Conservation (phyloP, 495 filamentous ascomycete genomes). For the Lasiosphaeria miniovina region DNA sequence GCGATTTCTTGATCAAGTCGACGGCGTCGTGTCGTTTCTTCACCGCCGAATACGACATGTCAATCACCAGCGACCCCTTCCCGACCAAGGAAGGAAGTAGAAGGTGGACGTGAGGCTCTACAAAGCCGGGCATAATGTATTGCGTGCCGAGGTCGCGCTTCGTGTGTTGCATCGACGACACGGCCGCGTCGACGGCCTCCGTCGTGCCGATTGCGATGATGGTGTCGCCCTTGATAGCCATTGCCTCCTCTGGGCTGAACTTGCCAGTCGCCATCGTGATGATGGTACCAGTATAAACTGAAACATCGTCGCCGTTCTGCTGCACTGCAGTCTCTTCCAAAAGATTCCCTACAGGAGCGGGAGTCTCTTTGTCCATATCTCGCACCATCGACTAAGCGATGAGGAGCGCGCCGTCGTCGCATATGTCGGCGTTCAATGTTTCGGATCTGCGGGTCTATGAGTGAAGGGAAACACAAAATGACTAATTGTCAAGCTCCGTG, state of each 20-base stretch:
- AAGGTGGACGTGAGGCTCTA: not conserved
- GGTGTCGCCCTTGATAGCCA: conserved; percentile 11
- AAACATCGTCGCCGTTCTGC: not conserved
- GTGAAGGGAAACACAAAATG: too few relatives aligned
- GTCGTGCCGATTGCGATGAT: conserved; percentile 7
- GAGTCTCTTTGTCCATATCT: not conserved
- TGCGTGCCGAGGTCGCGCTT: not conserved
- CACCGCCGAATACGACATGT: not conserved
- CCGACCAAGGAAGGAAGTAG: not conserved
- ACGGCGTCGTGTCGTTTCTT: not conserved
- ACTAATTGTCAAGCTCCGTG: too few relatives aligned
- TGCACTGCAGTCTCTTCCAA: not conserved
- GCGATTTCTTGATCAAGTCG: not conserved
- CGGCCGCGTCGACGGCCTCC: conserved; percentile 1
- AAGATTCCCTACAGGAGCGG: not conserved
- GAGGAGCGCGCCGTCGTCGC: conserved; percentile 3
- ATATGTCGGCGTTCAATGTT: not conserved
- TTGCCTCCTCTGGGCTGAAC: conserved; percentile 8
- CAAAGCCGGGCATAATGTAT: not conserved
- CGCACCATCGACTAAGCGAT: not conserved
- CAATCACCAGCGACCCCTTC: not conserved
- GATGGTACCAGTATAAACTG: conserved; percentile 8
- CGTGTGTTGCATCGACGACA: not conserved
- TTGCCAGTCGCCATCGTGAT: conserved; percentile 13
- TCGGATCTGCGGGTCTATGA: too few relatives aligned